Evolutionary conservation across 768 basidiomycete species (phyloP), one percentile per base, ranked within the genome.

Genomic region (Leccinum boreale): DNA sequence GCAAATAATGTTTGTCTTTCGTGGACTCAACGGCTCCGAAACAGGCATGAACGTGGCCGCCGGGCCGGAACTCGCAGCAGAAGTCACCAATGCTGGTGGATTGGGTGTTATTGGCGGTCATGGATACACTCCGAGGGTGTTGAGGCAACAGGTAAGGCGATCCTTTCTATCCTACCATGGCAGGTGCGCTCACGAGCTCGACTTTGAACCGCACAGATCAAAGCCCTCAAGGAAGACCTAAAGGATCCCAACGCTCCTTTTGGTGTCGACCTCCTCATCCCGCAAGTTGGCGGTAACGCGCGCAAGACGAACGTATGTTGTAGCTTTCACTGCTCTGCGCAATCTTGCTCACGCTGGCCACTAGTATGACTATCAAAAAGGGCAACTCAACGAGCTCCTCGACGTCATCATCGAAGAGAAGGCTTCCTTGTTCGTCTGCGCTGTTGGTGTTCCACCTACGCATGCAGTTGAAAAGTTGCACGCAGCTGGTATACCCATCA

Each of bases 401-500:
- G 83, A 93, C 62, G 89, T 96, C 33, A 94, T 98, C 69, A 92
- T 96, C 68, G 90, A 95, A 57, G 93, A 96, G 75, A 92, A 90
- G 69, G 76, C 92, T 0, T 75, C 82, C 26, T 84, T 98, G 11
- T 98, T 98, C 71, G 94, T 98, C 56, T 97, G 87, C 62, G 94
- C 93, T 29, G 82, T 94, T 46, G 93, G 93, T 62, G 85, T 96
- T 5, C 94, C 94, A 1, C 90, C 94, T 4, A 82, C 81, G 65
- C 80, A 85, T 61, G 87, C 81, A 31, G 90, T 97, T 35, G 90
- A 94, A 29, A 83, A 77, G 62, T 78, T 97, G 44, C 94, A 97
- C 75, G 75, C 83, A 64, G 90, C 90, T 12, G 88, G 90, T 14
- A 94, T 96, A 60, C 81, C 86, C 36, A 79, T 94, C 64, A 94